Percentiles rank a stretch among this genome's conserved stretches.
These are phyloP conservation scores for Quercus lobata DNA, from an alignment of 331 rosid species.

Conservation along the genomic window DNA sequence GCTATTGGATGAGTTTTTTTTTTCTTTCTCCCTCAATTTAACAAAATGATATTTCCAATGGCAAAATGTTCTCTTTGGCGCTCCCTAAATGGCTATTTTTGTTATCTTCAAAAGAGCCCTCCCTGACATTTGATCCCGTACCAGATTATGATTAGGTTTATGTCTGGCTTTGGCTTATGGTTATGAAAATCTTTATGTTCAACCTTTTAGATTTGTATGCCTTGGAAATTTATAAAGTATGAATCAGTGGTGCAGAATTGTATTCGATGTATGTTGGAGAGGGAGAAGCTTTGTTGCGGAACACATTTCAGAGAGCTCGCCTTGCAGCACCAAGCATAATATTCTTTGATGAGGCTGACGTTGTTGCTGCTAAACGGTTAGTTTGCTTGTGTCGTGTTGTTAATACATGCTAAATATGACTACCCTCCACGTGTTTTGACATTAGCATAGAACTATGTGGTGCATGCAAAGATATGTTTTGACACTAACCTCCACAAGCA, in stretches of 20 bases:
- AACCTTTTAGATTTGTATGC: background rate
- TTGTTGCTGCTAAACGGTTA: constrained; percentile 84
- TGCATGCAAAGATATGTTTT: background rate
- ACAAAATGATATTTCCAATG: too few relatives aligned
- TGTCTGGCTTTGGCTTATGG: background rate
- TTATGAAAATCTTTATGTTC: background rate
- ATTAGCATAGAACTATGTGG: background rate
- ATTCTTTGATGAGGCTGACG: constrained; percentile 91
- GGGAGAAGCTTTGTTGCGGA: constrained; percentile 85
- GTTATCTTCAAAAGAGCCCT: too few relatives aligned
- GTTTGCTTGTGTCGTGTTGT: constrained; percentile 7
- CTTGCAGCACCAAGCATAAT: constrained; percentile 90
- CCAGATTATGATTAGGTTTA: too few relatives aligned
- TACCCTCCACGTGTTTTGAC: background rate
- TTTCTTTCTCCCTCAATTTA: too few relatives aligned
- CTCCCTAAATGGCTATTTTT: too few relatives aligned
- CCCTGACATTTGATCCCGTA: background rate
- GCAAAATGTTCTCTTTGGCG: too few relatives aligned
- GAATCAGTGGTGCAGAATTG: constrained; percentile 87
- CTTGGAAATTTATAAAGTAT: constrained; percentile 32
- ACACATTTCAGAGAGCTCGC: constrained; percentile 80
- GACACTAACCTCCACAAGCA: background rate
- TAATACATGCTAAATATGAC: background rate
- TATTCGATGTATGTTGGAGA: constrained; percentile 96
- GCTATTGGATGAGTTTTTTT: too few relatives aligned